Base-by-base conservation (phyloP, 495 filamentous ascomycete species). In the Geoglossum glabrum region DNA sequence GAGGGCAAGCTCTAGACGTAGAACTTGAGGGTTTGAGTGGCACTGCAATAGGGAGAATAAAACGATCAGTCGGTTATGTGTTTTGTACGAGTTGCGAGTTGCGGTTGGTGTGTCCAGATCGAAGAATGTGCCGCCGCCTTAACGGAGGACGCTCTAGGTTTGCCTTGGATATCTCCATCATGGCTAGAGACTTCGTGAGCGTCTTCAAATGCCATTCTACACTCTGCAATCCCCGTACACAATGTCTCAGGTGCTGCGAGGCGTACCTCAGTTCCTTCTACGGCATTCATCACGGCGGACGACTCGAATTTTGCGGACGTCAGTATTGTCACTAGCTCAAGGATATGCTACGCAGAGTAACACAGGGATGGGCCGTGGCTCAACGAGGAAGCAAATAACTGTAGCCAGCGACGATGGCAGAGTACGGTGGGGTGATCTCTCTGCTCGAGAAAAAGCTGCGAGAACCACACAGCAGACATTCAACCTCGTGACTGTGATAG, bases 381-480 rank as follows among this genome's bases (percentile, higher is more conserved):
- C 67, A 59, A 69, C 65, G 59, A 74, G 81, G 58, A 82, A 76
- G 63, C 76, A 82, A 54, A 78, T 96, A 21, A 90, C 87, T 3
- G 79, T 90, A 0, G 75, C 84, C 62, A 90, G 85, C 61, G 88
- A 95, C 61, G 79, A 87, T 68, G 86, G 87, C 13, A 74, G 80
- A 64, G 81, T 90, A 11, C 77, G 79, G 43, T 97, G 92, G 92
- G 69, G 72, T 0, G 75, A 90, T 28, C 76, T 98, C 33, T 85
- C 79, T 13, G 67, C 70, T 0, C 66, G 72, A 52, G 90, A 96
- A 68, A 97, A 96, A 66, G 81, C 81, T 7, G 82, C 82, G 54
- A 80, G 93, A 45, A 85, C 90, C 26, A 87, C 87, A 11, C 90
- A 95, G 67, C 92, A 96, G 63, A 81, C 84, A 13, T 82, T 92